A percentile compares a stretch with the other conserved stretches of the same genome.
Conservation (phyloP, 2,329 filamentous ascomycete species). For the Xylariomycetidae sp. region DNA sequence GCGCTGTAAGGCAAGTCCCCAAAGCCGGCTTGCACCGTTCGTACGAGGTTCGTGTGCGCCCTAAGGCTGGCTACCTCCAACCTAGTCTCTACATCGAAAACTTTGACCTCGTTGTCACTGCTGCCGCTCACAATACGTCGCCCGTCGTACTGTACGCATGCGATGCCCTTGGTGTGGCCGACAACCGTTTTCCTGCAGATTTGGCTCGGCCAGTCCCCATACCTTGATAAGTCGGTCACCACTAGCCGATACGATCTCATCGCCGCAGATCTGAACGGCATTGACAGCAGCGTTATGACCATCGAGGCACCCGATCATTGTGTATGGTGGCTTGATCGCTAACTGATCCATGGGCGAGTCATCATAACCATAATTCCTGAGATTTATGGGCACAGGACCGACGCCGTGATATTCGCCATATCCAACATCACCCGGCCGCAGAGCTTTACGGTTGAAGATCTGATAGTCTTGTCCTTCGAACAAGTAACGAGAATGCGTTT, state of each 20-base stretch:
- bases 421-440: constrained; percentile 57
- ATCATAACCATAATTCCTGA: constrained; percentile 53
- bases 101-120: constrained; percentile 92
- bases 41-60: constrained; percentile 78
- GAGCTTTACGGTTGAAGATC: constrained; percentile 77
- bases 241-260: constrained; percentile 89
- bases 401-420: constrained; percentile 44
- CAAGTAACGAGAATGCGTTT: constrained; percentile 89
- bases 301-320: constrained; percentile 71
- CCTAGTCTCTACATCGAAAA: constrained; percentile 82
- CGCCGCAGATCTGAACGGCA: constrained; percentile 82
- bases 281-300: constrained; percentile 93
- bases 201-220: constrained; percentile 84
- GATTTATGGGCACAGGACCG: constrained; percentile 46
- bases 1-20: constrained; percentile 80
- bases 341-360: constrained; percentile 39
- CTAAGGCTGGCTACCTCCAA: constrained; percentile 85
- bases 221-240: constrained; percentile 92
- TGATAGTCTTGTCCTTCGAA: constrained; percentile 95
- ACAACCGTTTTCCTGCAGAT: constrained; percentile 71
- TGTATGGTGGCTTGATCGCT: constrained; percentile 60
- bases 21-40: constrained; percentile 92
- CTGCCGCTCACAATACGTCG: constrained; percentile 91
- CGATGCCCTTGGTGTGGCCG: constrained; percentile 92
- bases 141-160: constrained; percentile 94